Evolutionary conservation across 73 alveolate species (phyloP), one percentile per base, ranked within the genome.

Genomic region (Uronychia setigera): DNA sequence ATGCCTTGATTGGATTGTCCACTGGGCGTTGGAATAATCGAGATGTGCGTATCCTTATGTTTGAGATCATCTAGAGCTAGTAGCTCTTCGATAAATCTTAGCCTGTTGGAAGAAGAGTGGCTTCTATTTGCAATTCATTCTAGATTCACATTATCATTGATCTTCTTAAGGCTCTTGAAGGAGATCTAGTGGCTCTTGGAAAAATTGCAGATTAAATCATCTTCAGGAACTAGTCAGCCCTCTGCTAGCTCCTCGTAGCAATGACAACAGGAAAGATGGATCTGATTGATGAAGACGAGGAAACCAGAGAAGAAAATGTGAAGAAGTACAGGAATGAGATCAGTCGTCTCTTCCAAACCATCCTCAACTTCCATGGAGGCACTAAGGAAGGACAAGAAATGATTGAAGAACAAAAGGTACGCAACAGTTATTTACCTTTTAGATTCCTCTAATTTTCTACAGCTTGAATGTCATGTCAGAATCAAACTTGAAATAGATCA

Each of bases 221-320:
- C 58, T 76, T 76, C 59, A 76, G 32, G 27, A 76, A 76, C 27
- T 27, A 76, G 32, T 26, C 58, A 26, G 35, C 32, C 5, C 46
- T 76, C 81, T 76, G 81, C 58, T 9, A 28, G 5, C 26, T 30
- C 25, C 81, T 76, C 81, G 30, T 76, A 29, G 35, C 58, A 29
- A 26, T 76, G 58, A 26, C 58, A 5, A 30, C 28, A 5, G n/a
- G 28, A 5, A 46, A 46, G 67, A 5, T 46, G 19, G 67, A 46
- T 46, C 19, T 46, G n/a, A 11, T 19, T 46, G 67, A 46, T 5
- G 19, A 46, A 46, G 67, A 46, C 19, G 67, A 46, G 19, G 67
- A 46, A 19, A 11, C 19, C n/a, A 46, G 67, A 46, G 67, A 5
- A 5, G n/a, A 11, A 11, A 5, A 46, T 11, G 19, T 46, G 19